Percentiles rank a stretch among this genome's conserved stretches.
phyloP scores from a whole-genome alignment of 345 rosid species.

The Erodium maritimum region DNA sequence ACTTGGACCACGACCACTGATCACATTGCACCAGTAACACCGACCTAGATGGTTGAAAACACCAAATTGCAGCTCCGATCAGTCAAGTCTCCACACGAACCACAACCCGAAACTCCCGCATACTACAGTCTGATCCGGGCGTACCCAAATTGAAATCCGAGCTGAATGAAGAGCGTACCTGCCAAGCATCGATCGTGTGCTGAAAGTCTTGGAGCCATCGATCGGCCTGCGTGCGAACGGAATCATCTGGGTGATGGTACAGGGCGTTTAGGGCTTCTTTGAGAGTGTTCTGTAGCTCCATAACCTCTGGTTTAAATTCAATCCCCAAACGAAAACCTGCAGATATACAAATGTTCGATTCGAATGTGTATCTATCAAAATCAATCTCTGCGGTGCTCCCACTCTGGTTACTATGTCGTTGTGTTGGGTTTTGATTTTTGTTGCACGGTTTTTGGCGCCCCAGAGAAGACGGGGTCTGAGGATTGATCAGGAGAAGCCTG shows the following conservation, averaged over 20 bases:
- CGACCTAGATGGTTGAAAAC: not conserved
- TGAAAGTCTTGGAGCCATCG: constrained; percentile 87
- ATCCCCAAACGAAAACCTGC: not conserved
- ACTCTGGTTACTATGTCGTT: too few relatives aligned
- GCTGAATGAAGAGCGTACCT: constrained; percentile 24
- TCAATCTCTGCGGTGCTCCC: too few relatives aligned
- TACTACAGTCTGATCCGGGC: too few relatives aligned
- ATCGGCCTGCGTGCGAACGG: constrained; percentile 79
- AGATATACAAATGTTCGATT: too few relatives aligned
- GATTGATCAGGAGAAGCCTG: too few relatives aligned
- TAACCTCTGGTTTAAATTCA: constrained; percentile 20
- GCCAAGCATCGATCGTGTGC: constrained; percentile 97
- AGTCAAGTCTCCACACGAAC: too few relatives aligned
- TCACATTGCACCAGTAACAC: constrained; percentile 3
- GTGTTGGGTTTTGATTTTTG: too few relatives aligned
- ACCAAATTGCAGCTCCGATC: not conserved
- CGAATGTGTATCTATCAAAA: too few relatives aligned
- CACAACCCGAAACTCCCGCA: not conserved
- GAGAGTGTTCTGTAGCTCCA: constrained; percentile 88
- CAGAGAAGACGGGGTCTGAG: too few relatives aligned
- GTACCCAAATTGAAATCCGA: not conserved
- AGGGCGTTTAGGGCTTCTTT: constrained; percentile 95
- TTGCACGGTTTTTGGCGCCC: too few relatives aligned
- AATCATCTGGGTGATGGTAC: constrained; percentile 93
- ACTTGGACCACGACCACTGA: not conserved